Conservation (phyloP, 345 rosid species). For the Moricandia arvensis region DNA sequence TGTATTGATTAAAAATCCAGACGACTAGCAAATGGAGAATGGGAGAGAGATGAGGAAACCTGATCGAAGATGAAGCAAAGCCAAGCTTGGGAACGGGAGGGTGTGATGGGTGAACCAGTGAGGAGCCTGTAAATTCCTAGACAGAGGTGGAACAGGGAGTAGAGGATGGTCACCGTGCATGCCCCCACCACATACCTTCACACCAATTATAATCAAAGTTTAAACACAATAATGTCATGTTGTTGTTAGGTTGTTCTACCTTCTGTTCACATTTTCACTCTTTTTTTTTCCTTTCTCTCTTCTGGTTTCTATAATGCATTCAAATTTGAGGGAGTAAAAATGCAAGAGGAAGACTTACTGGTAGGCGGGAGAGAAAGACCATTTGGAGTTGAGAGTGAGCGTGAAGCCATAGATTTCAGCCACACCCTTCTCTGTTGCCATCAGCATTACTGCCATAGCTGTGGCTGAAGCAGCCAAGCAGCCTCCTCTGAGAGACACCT, state of each 20-base stretch:
- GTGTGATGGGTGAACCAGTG: conserved; percentile 47
- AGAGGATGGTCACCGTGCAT: conserved; percentile 51
- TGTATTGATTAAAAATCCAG: neutral
- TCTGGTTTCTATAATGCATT: neutral
- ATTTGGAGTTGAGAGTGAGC: conserved; percentile 60
- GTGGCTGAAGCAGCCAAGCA: conserved; percentile 57
- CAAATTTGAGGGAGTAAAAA: neutral
- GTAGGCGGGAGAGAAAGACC: conserved; percentile 80
- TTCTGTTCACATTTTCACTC: conserved; percentile 36
- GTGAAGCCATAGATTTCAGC: conserved; percentile 59
- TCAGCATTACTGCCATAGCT: conserved; percentile 68
- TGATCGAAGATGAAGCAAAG: conserved; percentile 73
- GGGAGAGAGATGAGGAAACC: conserved; percentile 39
- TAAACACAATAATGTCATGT: conserved; percentile 17
- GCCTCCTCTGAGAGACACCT: conserved; percentile 47
- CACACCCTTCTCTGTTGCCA: conserved; percentile 53
- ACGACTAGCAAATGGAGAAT: neutral
- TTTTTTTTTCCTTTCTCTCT: neutral
- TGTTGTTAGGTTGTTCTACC: conserved; percentile 31
- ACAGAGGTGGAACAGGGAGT: conserved; percentile 61
- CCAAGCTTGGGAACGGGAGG: conserved; percentile 76
- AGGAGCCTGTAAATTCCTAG: conserved; percentile 51
- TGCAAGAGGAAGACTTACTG: conserved; percentile 45
- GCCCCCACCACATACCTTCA: conserved; percentile 76
- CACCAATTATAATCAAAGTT: conserved; percentile 11